Conservation (phyloP, 2,329 filamentous ascomycete species). For the Penicillium decumbens region DNA sequence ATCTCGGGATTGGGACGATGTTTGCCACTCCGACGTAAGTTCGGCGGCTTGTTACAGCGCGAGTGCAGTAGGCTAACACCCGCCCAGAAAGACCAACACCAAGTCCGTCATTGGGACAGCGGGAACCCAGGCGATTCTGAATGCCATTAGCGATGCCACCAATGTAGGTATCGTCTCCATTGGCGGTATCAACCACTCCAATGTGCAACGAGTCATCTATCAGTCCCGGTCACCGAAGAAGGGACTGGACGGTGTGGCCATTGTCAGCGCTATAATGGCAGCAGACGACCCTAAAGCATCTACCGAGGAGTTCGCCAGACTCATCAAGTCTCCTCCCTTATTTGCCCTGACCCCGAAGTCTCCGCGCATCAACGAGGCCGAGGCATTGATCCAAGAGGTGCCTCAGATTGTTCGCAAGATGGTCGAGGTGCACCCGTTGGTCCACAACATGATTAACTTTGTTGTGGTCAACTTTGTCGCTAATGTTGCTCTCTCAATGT, state of each 20-base stretch:
- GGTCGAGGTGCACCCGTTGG: constrained; percentile 62
- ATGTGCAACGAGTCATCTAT: constrained; percentile 68
- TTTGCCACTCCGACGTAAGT: constrained; percentile 75
- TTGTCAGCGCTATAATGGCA: constrained; percentile 84
- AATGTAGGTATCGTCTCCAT: constrained; percentile 66
- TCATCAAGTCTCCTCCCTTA: constrained; percentile 46
- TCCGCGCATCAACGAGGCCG: constrained; percentile 27
- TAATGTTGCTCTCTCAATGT: constrained; percentile 76
- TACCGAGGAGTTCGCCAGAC: constrained; percentile 54
- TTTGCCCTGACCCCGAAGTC: constrained; percentile 31
- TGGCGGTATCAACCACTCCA: constrained; percentile 76
- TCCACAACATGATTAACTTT: constrained; percentile 96
- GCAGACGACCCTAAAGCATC: constrained; percentile 62
- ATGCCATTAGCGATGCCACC: constrained; percentile 50
- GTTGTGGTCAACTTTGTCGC: constrained; percentile 95
- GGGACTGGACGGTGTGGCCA: constrained; percentile 71
- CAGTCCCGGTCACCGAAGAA: constrained; percentile 59
- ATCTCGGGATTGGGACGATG: constrained; percentile 85
- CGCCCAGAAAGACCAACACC: constrained; percentile 71
- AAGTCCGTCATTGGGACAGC: constrained; percentile 73
- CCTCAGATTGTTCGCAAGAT: constrained; percentile 57
- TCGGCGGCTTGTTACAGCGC: background rate
- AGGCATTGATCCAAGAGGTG: constrained; percentile 33
- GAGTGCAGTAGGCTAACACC: constrained; percentile 4
- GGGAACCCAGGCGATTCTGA: constrained; percentile 64